A percentile compares a stretch with the other conserved stretches of the same genome.
These are phyloP conservation scores for Aspergillus campestris DNA, from an alignment of 495 filamentous ascomycete species.

Conservation along the genomic window DNA sequence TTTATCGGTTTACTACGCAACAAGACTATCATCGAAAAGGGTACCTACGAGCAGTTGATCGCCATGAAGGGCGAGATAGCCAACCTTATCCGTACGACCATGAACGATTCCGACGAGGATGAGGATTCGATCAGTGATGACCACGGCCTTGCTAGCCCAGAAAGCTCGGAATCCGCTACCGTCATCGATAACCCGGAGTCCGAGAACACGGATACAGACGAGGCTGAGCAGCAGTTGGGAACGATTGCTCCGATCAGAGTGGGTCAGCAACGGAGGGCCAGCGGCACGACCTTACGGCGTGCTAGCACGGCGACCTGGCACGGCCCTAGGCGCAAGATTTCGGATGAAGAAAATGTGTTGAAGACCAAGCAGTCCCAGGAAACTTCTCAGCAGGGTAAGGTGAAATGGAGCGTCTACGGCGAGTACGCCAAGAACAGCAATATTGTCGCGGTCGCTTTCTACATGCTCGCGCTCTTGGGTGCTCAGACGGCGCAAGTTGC, in stretches of 20 bases:
- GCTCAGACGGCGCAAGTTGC: constrained; percentile 74
- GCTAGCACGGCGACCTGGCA: constrained; percentile 88
- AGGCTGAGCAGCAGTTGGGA: constrained; percentile 58
- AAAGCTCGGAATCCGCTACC: constrained; percentile 46
- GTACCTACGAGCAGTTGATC: constrained; percentile 82
- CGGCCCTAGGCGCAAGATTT: constrained; percentile 70
- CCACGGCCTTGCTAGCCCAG: constrained; percentile 37
- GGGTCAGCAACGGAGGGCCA: constrained; percentile 50
- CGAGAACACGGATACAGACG: constrained; percentile 53
- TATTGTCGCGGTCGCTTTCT: constrained; percentile 71
- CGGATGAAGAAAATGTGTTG: constrained; percentile 69
- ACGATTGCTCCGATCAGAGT: constrained; percentile 64
- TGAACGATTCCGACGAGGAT: constrained; percentile 54
- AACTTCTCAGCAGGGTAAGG: constrained; percentile 83
- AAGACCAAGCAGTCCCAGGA: constrained; percentile 86
- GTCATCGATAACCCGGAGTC: constrained; percentile 44
- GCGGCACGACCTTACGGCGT: constrained; percentile 70
- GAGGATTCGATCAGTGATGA: constrained; percentile 48
- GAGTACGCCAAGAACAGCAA: constrained; percentile 96
- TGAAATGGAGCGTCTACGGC: constrained; percentile 85
- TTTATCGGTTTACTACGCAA: constrained; percentile 77
- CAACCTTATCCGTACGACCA: constrained; percentile 72
- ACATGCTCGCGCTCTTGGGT: constrained; percentile 65
- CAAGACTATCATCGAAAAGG: constrained; percentile 75
- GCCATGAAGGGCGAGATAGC: constrained; percentile 89